phyloP scores from a whole-genome alignment of 768 basidiomycete genomes.

The Tricholomella constricta region DNA sequence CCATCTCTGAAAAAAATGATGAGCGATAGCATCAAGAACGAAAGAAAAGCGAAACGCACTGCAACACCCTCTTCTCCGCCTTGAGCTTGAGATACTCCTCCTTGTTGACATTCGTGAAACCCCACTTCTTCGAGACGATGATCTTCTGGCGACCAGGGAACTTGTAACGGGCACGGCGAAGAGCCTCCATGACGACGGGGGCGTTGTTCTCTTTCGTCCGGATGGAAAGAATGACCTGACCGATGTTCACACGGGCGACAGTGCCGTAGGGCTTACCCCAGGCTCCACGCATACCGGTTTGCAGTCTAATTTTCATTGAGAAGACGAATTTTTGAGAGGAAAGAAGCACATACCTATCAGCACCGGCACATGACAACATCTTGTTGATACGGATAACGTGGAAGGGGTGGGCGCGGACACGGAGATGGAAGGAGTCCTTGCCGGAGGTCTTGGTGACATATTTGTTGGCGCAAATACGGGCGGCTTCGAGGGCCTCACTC shows the following conservation, averaged over 20 bases:
- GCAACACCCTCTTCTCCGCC: constrained; percentile 86
- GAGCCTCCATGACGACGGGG: constrained; percentile 91
- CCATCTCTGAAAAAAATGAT: constrained; percentile 65
- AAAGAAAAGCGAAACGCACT: constrained; percentile 52
- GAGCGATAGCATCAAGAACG: constrained; percentile 2
- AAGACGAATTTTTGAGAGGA: not conserved
- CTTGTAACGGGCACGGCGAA: constrained; percentile 98
- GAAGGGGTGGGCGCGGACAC: constrained; percentile 97
- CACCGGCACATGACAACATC: constrained; percentile 99
- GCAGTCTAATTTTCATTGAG: constrained; percentile 55
- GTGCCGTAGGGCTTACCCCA: constrained; percentile 99
- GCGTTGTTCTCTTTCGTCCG: constrained; percentile 90
- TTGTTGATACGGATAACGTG: constrained; percentile 99
- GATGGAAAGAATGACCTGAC: constrained; percentile 87
- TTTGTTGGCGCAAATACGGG: constrained; percentile 99
- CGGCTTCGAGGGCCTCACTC: constrained; percentile 94
- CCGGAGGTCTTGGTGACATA: constrained; percentile 98
- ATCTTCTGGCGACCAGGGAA: constrained; percentile 99
- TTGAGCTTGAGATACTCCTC: constrained; percentile 88
- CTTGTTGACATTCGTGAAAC: constrained; percentile 93
- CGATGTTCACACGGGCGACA: constrained; percentile 95
- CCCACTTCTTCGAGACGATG: constrained; percentile 97
- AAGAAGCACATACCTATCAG: constrained; percentile 77
- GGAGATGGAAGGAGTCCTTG: constrained; percentile 98
- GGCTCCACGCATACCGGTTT: constrained; percentile 98